Percentiles rank a stretch among this genome's conserved stretches.
Evolutionary conservation across 2,329 filamentous ascomycete species (phyloP).

Genomic region (Ceratocystiopsis brevicomis): DNA sequence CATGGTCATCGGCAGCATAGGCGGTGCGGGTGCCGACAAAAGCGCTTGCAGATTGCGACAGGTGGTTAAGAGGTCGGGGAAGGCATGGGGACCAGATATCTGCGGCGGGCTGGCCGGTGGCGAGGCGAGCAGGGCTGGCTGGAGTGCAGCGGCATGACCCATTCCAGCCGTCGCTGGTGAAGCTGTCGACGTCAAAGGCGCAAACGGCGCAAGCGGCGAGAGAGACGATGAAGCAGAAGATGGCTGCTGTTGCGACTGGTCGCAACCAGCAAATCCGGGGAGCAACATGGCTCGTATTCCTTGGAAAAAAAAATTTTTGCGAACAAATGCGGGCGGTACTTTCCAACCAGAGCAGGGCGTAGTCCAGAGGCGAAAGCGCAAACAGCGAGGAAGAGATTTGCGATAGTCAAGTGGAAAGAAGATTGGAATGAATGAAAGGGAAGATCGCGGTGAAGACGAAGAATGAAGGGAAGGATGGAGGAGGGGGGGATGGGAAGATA

Average conservation of each 20-base stretch:
- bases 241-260: slow-evolving; percentile 2
- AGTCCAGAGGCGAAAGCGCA: no score
- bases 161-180: background rate
- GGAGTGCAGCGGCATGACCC: no score
- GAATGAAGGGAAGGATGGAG: slow-evolving; percentile 4
- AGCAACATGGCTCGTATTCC: slow-evolving; percentile 5
- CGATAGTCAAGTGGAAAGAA: background rate
- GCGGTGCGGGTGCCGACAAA: slow-evolving; percentile 22
- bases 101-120: slow-evolving; percentile 38
- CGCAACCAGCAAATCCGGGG: slow-evolving; percentile 7
- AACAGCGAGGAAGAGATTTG: background rate
- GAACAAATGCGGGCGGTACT: no score
- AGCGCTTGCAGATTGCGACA: slow-evolving; percentile 44
- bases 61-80: slow-evolving; percentile 37
- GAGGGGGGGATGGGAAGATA: background rate
- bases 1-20: slow-evolving; percentile 13
- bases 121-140: slow-evolving; percentile 25
- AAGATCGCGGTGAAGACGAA: slow-evolving; percentile 1
- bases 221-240: no score
- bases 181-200: background rate
- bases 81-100: slow-evolving; percentile 22
- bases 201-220: background rate
- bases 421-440: slow-evolving; percentile 1
- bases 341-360: no score
- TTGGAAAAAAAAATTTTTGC: no score